Evolutionary conservation across 495 filamentous ascomycete genomes (phyloP), one percentile per base, ranked within the genome.

Genomic region (Aspergillus egyptiacus): DNA sequence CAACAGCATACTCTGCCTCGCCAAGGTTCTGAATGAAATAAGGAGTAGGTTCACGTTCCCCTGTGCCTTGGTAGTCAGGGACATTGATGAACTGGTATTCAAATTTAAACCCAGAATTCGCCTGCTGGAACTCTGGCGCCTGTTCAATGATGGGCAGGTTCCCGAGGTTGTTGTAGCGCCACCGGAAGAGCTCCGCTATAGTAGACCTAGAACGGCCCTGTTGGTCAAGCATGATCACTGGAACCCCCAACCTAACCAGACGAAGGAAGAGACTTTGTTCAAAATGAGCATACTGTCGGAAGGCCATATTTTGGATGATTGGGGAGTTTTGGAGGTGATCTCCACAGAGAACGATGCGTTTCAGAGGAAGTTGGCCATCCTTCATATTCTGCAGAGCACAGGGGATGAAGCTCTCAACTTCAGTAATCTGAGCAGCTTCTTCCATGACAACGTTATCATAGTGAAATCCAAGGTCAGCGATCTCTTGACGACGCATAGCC

Each of bases 401-500:
- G 15, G 93, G 93, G 44, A 97, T 90, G 67, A 99, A 96, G 59
- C 87, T 95, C 60, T 97, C 94, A 34, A 96, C 86, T 62, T 99
- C 93, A 8, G 94, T 97, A 60, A 97, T 94, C 57, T 99, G 93
- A 17, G 93, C 93, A 2, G 93, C 90, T 71, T 99, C 93, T 76
- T 99, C 93, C 91, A 99, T 95, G 41, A 99, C 75, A 11, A 99
- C 86, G 55, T 96, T 97, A 67, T 97, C 91, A 56, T 97, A 99
- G 54, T 89, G 86, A 74, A 99, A 97, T 5, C 93, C 94, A 35
- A 96, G 75, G 15, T 80, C 76, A 0, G 88, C 84, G 57, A 99
- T 99, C 58, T 97, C 93, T 51, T 87, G 82, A 39, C 90, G 77
- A 49, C 91, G 84, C 84, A 98, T 99, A n/a, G 93, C 93, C 9